Evolutionary conservation across 2,329 filamentous ascomycete genomes (phyloP), one percentile per base, ranked within the genome.

Genomic region (Lachnum nothofagi): DNA sequence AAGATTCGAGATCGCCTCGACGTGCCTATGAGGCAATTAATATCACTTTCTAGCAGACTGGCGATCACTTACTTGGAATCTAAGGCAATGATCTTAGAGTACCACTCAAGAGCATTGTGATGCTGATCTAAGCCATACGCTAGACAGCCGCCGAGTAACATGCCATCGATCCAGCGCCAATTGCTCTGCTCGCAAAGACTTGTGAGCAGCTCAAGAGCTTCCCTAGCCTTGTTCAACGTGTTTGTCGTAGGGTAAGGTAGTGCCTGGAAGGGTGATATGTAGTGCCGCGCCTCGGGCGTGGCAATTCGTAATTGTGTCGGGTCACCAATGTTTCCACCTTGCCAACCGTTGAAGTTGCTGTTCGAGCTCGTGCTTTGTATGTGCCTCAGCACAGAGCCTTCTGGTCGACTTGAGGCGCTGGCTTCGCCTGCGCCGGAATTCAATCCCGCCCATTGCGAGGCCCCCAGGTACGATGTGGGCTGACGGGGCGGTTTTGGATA

Each of bases 1-100:
- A 52, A 94, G 80, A 65, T 97, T 97, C 19, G 91, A 95, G 37
- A 93, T 85, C 19, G 91, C 90, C 71, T 98, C 93, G 42, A 96
- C 86, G 65, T 96, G 88, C 60, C 52, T 65, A 27, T 6, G 31
- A 22, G 10, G 6, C 44, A 27, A 42, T 55, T 55, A 54, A 46
- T 40, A 8, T 27, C 16, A 37, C 39, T 25, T 31, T 20, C 33
- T 27, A 47, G 17, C 40, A 16, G 16, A n/a, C 20, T 10, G 22
- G 34, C 17, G n/a, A 46, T 40, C 22, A 59, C 73, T 65, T 69
- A 82, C 80, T 71, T 76, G 40, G 74, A 66, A 60, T 84, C 76
- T 44, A 83, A 59, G 37, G 68, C 67, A 35, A 77, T 69, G 51
- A 84, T 78, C 54, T 83, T 81, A 51, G 76, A 80, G 65, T 89